Conservation (phyloP, 495 filamentous ascomycete genomes). For the Penicillium parvum region DNA sequence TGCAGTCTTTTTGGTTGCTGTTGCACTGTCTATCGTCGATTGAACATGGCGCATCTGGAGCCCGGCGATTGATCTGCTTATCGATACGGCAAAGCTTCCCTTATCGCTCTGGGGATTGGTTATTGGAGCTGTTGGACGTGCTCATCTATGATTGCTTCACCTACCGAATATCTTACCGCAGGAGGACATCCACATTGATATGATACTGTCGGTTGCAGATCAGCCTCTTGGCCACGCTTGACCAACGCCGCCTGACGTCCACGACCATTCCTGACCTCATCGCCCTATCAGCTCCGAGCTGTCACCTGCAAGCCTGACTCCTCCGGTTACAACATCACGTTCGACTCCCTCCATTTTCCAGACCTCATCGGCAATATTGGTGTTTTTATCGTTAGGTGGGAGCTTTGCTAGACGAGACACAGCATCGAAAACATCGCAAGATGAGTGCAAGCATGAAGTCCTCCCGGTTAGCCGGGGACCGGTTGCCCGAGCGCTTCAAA, state of each 20-base stretch:
- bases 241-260: constrained; percentile 21
- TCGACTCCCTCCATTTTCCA: too few relatives aligned
- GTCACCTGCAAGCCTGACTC: constrained; percentile 21
- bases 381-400: constrained; percentile 22
- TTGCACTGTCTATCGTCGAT: background rate
- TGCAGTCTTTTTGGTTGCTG: background rate
- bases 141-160: background rate
- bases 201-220: constrained; percentile 15
- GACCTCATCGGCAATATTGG: constrained; percentile 3
- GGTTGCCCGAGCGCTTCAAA: constrained; percentile 72
- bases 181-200: constrained; percentile 12
- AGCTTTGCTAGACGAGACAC: constrained; percentile 31
- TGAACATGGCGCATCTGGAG: constrained; percentile 3
- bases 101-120: constrained; percentile 15
- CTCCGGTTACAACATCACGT: constrained; percentile 6
- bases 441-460: constrained; percentile 34
- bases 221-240: constrained; percentile 3
- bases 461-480: constrained; percentile 57
- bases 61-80: constrained; percentile 15
- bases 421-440: constrained; percentile 28
- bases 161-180: constrained; percentile 10
- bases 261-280: constrained; percentile 11
- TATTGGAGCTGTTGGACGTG: constrained; percentile 6
- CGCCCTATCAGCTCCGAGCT: constrained; percentile 20
- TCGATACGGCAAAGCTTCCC: constrained; percentile 17